phyloP scores from a whole-genome alignment of 805 yeast genomes.

The Candida khao-thaluensis region DNA sequence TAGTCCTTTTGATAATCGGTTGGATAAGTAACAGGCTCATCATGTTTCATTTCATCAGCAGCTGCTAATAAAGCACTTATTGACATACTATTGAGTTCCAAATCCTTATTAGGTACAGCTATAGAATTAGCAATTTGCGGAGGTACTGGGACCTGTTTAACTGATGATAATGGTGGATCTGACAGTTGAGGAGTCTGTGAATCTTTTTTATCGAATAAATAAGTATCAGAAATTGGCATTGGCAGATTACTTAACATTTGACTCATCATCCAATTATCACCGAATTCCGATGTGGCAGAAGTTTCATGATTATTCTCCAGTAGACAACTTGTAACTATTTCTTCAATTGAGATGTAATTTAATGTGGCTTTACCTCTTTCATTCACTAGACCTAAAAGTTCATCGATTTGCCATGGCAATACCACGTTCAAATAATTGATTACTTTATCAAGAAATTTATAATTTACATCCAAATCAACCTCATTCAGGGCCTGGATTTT shows the following conservation, averaged over 20 bases:
- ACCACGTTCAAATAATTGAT: constrained; percentile 49
- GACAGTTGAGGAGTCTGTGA: neutral
- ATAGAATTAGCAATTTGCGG: constrained; percentile 5
- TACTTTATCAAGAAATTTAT: constrained; percentile 44
- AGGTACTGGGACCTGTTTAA: neutral
- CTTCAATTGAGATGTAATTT: constrained; percentile 57
- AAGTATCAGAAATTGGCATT: constrained; percentile 1
- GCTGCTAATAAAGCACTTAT: constrained; percentile 17
- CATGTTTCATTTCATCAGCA: constrained; percentile 13
- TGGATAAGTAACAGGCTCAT: neutral
- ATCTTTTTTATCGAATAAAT: constrained; percentile 2
- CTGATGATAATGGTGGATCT: neutral
- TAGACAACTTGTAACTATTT: constrained; percentile 59
- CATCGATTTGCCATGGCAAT: constrained; percentile 58
- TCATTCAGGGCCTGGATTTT: constrained; percentile 1
- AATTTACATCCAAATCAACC: constrained; percentile 20
- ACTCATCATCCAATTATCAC: constrained; percentile 16
- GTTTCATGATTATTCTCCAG: constrained; percentile 32
- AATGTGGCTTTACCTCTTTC: constrained; percentile 42
- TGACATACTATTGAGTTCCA: constrained; percentile 8
- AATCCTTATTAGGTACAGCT: neutral
- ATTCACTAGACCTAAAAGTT: constrained; percentile 50
- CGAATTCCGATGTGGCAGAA: neutral
- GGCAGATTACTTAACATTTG: constrained; percentile 14
- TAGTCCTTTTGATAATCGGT: constrained; percentile 6